Evolutionary conservation across 2,329 filamentous ascomycete genomes (phyloP).

Genomic region (Pyricularia grisea): DNA sequence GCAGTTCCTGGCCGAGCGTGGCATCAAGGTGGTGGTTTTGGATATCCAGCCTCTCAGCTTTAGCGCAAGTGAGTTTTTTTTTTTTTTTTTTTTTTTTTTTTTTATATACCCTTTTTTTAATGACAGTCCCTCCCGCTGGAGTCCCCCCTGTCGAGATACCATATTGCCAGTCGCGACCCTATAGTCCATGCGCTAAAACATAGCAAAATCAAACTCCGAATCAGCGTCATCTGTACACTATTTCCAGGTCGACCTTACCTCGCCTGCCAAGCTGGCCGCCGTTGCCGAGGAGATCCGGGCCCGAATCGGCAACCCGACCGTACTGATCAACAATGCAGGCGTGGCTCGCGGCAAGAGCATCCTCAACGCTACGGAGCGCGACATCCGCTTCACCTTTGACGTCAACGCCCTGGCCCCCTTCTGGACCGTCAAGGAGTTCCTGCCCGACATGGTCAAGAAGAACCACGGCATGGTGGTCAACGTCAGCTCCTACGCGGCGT

Average conservation of each 20-base stretch:
- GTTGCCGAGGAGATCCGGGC: constrained; percentile 43
- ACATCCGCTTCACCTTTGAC: constrained; percentile 59
- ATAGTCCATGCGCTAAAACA: constrained; percentile 6
- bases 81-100: not conserved
- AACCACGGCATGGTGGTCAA: constrained; percentile 70
- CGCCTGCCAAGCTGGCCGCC: constrained; percentile 38
- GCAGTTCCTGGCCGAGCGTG: constrained; percentile 51
- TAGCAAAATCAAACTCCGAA: not conserved
- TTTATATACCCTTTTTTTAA: not conserved
- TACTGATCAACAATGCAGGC: constrained; percentile 67
- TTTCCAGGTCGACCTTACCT: constrained; percentile 63
- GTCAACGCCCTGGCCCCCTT: constrained; percentile 58
- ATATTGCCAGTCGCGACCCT: not conserved
- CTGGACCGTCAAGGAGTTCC: constrained; percentile 56
- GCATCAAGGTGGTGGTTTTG: constrained; percentile 60
- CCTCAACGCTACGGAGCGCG: constrained; percentile 42
- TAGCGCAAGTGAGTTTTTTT: too few relatives aligned
- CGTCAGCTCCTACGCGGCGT: constrained; percentile 55
- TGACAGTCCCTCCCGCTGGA: not conserved
- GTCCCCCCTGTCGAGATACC: too few relatives aligned
- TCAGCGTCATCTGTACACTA: constrained; percentile 38
- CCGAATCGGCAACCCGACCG: constrained; percentile 53
- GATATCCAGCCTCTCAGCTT: constrained; percentile 57
- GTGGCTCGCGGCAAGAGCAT: constrained; percentile 52
- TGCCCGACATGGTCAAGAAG: constrained; percentile 50